A percentile compares a stretch with the other conserved stretches of the same genome.
phyloP scores from a whole-genome alignment of 352 stramenopile genomes.

The Thalassiosira mediterranea region DNA sequence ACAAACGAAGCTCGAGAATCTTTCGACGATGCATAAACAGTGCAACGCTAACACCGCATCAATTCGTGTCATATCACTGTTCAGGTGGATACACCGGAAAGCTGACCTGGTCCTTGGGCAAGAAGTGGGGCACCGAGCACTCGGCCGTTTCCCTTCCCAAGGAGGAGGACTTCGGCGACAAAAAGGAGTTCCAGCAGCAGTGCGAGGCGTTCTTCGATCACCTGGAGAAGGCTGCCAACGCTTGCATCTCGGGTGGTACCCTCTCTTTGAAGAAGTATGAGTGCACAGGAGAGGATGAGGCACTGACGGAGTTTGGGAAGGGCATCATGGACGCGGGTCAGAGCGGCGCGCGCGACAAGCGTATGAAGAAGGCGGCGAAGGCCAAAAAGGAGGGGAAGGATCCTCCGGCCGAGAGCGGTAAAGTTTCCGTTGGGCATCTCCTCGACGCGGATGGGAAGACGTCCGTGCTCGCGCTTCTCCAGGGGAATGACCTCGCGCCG shows the following conservation, averaged over 20 bases:
- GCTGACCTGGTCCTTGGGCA: constrained; percentile 60
- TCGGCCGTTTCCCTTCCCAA: constrained; percentile 49
- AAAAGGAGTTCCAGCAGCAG: constrained; percentile 4
- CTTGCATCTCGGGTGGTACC: not conserved
- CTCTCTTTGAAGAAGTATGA: constrained; percentile 6
- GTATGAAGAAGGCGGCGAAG: constrained; percentile 44
- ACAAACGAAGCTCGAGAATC: too few species aligned
- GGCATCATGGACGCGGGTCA: constrained; percentile 64
- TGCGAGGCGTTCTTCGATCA: constrained; percentile 41
- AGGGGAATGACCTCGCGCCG: constrained; percentile 12
- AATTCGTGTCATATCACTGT: too few species aligned
- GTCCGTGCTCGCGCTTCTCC: constrained; percentile 14
- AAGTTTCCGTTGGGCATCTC: not conserved
- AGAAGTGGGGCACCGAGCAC: constrained; percentile 56
- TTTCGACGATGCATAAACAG: too few species aligned
- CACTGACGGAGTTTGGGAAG: constrained; percentile 35
- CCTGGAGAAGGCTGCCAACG: constrained; percentile 53
- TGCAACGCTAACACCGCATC: too few species aligned
- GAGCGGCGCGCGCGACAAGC: constrained; percentile 36
- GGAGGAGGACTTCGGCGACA: constrained; percentile 31
- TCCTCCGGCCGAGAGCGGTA: not conserved
- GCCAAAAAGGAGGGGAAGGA: constrained; percentile 14
- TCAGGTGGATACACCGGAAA: constrained; percentile 59
- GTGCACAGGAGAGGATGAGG: constrained; percentile 48
- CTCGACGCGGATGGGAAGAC: not conserved